These are phyloP conservation scores for Diversispora epigaea DNA, from an alignment of 192 early-diverging fungal species.

Conservation along the genomic window DNA sequence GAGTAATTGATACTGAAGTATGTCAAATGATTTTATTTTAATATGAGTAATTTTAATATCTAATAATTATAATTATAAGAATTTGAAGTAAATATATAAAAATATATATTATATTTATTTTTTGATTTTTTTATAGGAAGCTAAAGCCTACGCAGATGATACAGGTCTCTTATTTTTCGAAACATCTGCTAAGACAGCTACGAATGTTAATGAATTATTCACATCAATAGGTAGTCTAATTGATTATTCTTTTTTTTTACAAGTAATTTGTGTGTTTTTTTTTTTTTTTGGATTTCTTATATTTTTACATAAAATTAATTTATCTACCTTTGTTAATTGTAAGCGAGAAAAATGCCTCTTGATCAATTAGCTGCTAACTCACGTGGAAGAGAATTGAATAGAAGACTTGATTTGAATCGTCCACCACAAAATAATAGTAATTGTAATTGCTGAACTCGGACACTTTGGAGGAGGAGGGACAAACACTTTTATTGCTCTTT, in stretches of 20 bases:
- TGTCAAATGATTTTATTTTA: not conserved
- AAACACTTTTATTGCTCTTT: too few species aligned
- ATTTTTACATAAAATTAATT: not conserved
- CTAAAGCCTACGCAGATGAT: constrained; percentile 65
- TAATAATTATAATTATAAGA: too few species aligned
- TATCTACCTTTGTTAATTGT: too few species aligned
- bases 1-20: constrained; percentile 69
- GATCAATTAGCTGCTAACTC: constrained; percentile 58
- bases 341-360: constrained; percentile 70
- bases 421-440: constrained; percentile 16
- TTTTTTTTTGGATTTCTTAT: not conserved
- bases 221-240: constrained; percentile 54
- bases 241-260: not conserved
- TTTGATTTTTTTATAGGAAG: constrained; percentile 44
- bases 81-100: too few species aligned
- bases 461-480: not conserved
- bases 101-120: not conserved
- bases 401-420: constrained; percentile 50
- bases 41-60: not conserved
- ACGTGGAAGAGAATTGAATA: constrained; percentile 47
- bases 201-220: constrained; percentile 63
- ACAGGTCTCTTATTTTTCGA: constrained; percentile 66
- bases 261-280: constrained; percentile 6
- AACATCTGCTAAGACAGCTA: constrained; percentile 66
- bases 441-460: not conserved